Conservation (phyloP, 169 alveolate genomes). For the Cryptosporidium andersoni region DNA sequence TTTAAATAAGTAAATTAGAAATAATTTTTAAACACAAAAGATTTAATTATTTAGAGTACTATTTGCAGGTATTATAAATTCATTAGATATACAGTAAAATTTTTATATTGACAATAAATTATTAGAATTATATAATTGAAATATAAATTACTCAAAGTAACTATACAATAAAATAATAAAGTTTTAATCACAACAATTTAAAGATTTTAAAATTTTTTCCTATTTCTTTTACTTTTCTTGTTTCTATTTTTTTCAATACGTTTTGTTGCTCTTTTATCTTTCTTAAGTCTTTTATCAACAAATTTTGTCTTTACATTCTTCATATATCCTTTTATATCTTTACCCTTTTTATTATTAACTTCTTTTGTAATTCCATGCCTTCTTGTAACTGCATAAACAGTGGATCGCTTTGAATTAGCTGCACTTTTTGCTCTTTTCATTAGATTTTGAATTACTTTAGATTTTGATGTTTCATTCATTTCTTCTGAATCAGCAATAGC, state of each 20-base stretch:
- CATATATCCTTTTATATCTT: constrained; percentile 80
- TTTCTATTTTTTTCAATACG: constrained; percentile 77
- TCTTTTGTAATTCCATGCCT: constrained; percentile 82
- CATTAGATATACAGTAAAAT: no score
- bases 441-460: constrained; percentile 85
- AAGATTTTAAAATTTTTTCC: no score
- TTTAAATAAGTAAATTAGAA: no score
- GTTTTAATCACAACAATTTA: no score
- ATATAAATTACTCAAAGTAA: no score
- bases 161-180: no score
- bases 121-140: no score
- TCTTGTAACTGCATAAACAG: constrained; percentile 86
- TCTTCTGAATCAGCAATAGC: constrained; percentile 87
- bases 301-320: constrained; percentile 75
- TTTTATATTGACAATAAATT: no score
- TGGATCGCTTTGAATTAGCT: constrained; percentile 73
- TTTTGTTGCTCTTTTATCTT: constrained; percentile 90
- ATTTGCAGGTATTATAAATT: no score
- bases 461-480: constrained; percentile 86
- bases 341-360: constrained; percentile 81
- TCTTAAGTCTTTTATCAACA: constrained; percentile 95
- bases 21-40: no score
- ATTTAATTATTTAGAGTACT: no score
- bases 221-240: constrained; percentile 33
- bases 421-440: constrained; percentile 83